These are phyloP conservation scores for Solanum hybrid DNA, from an alignment of 305 asterid species.

Conservation along the genomic window DNA sequence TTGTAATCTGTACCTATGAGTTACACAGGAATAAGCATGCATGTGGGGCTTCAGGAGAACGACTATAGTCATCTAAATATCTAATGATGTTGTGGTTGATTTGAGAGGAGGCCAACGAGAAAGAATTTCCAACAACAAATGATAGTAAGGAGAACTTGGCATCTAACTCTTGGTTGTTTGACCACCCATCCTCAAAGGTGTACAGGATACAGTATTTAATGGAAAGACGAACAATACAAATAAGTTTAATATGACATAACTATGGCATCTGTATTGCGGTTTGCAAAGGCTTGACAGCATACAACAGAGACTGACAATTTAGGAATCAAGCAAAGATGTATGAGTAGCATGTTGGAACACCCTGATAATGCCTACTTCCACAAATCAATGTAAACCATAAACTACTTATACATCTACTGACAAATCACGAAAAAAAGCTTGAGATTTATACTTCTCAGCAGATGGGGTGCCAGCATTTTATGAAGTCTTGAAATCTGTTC, in stretches of 20 bases:
- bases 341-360: background rate
- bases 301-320: background rate
- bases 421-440: slow-evolving; percentile 11
- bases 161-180: background rate
- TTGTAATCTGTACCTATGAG: background rate
- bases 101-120: background rate
- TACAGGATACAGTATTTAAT: background rate
- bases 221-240: background rate
- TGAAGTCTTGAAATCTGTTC: slow-evolving; percentile 96
- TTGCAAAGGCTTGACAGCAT: background rate
- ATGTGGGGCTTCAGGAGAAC: background rate
- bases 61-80: background rate
- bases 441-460: slow-evolving; percentile 74
- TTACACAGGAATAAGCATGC: background rate
- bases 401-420: background rate
- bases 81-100: background rate
- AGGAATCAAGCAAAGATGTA: background rate
- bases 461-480: slow-evolving; percentile 95
- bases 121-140: background rate
- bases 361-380: background rate
- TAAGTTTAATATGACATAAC: background rate
- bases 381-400: background rate
- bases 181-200: background rate
- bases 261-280: background rate
- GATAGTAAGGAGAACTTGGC: background rate